Evolutionary conservation across 306 rosid species (phyloP), one percentile per base, ranked within the genome.

Genomic region (Ammopiptanthus mongolicus): DNA sequence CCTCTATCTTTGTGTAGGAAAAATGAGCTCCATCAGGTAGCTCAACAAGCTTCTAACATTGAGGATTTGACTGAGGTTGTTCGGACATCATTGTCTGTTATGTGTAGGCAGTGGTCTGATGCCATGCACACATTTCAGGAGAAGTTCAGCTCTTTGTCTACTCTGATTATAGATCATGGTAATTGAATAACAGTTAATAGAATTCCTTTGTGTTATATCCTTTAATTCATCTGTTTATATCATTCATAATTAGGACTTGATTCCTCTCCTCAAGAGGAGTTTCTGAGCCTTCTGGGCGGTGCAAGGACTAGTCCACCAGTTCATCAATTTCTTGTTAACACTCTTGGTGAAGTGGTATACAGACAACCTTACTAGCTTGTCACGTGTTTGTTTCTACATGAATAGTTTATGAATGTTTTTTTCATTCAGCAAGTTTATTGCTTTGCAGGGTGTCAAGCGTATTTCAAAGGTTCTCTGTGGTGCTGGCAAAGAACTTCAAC

Each of bases 21-120:
- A 87, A 83, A 84, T 84, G 98, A 91, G 81, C 95, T 94, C 69
- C 93, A 94, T 85, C 98, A 89, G 69, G 93, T 94, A 76, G 98
- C 98, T 71, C 98, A 90, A 80, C 98, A 94, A 82, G 98, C 98
- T 78, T 94, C 97, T 79, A 94, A 84, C 81, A 87, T 91, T 67
- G 93, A 88, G 68, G 97, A 91, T 83, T 79, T 94, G 81, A 83
- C 87, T 64, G 96, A 91, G 86, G 98, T 94, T 87, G 86, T 94
- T 29, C 86, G 89, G 71, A 87, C 88, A 69, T 90, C 98, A 22
- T 79, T 94, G 73, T 90, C 96, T 46, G 92, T 91, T 69, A 94
- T 94, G 98, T 74, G 84, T 75, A 91, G 91, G 90, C 97, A 83
- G 87, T 94, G 98, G 98, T 87, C 96, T 86, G 98, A 94, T 70